Base-by-base conservation (phyloP, 441 rosid species). In the Manihot esculenta region DNA sequence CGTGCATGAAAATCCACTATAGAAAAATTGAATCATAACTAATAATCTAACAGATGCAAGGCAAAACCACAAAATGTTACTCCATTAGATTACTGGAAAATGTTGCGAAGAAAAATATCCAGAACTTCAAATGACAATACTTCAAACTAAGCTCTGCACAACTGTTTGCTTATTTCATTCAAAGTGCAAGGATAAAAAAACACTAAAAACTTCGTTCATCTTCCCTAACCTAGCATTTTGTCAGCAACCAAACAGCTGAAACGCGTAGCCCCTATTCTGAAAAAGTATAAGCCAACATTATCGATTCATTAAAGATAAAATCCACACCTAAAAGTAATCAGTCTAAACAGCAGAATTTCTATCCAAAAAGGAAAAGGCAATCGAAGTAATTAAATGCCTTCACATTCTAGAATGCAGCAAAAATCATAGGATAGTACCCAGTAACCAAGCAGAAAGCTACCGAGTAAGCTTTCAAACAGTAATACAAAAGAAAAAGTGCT, bases 321-420 rank as follows among this genome's bases (percentile, higher is more conserved):
- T n/a, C 38, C 42, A 18, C 62, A 53, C 10, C 26, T n/a, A 54
- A 71, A 63, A 62, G 66, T 15, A 42, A 33, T 7, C 14, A 51
- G 12, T 33, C 27, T 11, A 50, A 6, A 70, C 7, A 41, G n/a
- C 48, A 71, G 38, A 33, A 49, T 44, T 60, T 18, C 9, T 41
- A 13, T n/a, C 42, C 57, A 45, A 17, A 63, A 42, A 20, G 11
- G 7, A 18, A 30, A 35, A 23, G 18, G 38, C 33, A 54, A 57
- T 49, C 67, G 17, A 12, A 42, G 47, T 20, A 64, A 42, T n/a
- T 5, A 26, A 42, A 72, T 42, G 55, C 53, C 63, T 21, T 26
- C 45, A 55, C 57, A 57, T 24, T 55, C 45, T 14, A 47, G 49
- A 72, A 65, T 56, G 54, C 23, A 64, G 55, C 65, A 27, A 57